Conservation (phyloP, 495 filamentous ascomycete genomes). For the Hyphodiscus hymeniophilus region DNA sequence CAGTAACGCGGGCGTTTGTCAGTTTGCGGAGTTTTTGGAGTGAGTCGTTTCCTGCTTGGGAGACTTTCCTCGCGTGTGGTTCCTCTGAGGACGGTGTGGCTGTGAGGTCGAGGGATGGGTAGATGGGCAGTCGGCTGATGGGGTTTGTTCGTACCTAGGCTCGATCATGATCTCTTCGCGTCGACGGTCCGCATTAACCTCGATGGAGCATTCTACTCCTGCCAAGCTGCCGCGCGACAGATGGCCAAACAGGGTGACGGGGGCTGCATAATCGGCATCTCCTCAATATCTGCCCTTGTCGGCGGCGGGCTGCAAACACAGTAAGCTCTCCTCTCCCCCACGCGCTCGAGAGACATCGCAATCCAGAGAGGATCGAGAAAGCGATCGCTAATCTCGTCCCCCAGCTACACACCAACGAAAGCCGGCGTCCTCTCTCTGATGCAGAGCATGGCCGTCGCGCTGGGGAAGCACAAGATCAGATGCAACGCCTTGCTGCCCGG, state of each 20-base stretch:
- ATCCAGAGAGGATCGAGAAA: too few relatives aligned
- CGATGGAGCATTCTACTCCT: slow-evolving; percentile 76
- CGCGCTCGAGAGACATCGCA: too few relatives aligned
- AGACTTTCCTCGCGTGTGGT: neutral
- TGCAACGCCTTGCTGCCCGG: slow-evolving; percentile 85
- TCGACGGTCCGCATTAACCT: slow-evolving; percentile 70
- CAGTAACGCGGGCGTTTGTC: slow-evolving; percentile 80
- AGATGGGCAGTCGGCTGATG: too few relatives aligned
- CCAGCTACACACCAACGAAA: slow-evolving; percentile 90
- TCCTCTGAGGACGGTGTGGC: neutral
- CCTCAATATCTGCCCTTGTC: slow-evolving; percentile 76
- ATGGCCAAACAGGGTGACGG: slow-evolving; percentile 62
- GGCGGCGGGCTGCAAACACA: slow-evolving; percentile 75
- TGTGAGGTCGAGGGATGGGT: neutral
- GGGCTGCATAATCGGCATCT: slow-evolving; percentile 77
- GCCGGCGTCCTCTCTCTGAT: slow-evolving; percentile 76
- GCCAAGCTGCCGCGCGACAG: slow-evolving; percentile 73
- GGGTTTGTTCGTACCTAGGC: too few relatives aligned
- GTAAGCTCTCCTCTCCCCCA: too few relatives aligned
- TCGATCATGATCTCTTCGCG: slow-evolving; percentile 51
- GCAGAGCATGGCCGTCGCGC: slow-evolving; percentile 72
- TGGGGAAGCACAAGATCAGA: slow-evolving; percentile 67
- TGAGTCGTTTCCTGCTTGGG: slow-evolving; percentile 23
- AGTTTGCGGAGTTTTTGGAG: slow-evolving; percentile 75
- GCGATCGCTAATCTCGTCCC: too few relatives aligned